Evolutionary conservation across 2,329 filamentous ascomycete genomes (phyloP).

Genomic region (Claviceps humidiphila): DNA sequence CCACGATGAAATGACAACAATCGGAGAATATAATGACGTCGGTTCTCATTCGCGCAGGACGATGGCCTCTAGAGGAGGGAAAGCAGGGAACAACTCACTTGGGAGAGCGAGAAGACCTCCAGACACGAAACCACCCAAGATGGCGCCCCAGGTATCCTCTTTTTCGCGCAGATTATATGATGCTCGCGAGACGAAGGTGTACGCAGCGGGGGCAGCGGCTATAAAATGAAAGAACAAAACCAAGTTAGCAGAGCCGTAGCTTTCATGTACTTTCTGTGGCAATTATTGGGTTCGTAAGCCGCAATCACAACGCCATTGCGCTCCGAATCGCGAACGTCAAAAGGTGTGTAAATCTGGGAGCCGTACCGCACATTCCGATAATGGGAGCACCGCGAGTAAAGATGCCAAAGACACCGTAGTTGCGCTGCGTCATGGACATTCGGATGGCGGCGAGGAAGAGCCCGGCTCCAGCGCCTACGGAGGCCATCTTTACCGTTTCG

Average conservation of each 20-base stretch:
- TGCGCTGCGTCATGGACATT: slow-evolving; percentile 74
- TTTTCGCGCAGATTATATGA: slow-evolving; percentile 76
- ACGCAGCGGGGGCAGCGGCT: slow-evolving; percentile 49
- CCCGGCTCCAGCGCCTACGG: slow-evolving; percentile 54
- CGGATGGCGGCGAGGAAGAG: slow-evolving; percentile 64
- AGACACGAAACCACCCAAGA: slow-evolving; percentile 62
- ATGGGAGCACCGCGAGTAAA: slow-evolving; percentile 67
- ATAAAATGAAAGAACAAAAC: slow-evolving; percentile 23
- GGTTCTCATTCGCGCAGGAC: background rate
- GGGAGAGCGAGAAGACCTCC: slow-evolving; percentile 60
- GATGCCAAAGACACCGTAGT: slow-evolving; percentile 68
- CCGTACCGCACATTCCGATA: slow-evolving; percentile 39
- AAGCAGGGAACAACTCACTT: slow-evolving; percentile 36
- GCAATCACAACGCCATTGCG: background rate
- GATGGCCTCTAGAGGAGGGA: background rate
- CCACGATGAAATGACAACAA: background rate
- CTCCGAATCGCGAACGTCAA: background rate
- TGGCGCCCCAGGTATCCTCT: slow-evolving; percentile 64
- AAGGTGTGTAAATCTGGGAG: background rate
- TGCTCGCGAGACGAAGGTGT: slow-evolving; percentile 63
- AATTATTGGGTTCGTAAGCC: background rate
- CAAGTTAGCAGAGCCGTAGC: background rate
- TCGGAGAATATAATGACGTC: background rate
- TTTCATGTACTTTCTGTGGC: no score
- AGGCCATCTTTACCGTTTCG: slow-evolving; percentile 48